Conservation (phyloP, 805 yeast genomes). For the Lipomyces yamanashiensis region DNA sequence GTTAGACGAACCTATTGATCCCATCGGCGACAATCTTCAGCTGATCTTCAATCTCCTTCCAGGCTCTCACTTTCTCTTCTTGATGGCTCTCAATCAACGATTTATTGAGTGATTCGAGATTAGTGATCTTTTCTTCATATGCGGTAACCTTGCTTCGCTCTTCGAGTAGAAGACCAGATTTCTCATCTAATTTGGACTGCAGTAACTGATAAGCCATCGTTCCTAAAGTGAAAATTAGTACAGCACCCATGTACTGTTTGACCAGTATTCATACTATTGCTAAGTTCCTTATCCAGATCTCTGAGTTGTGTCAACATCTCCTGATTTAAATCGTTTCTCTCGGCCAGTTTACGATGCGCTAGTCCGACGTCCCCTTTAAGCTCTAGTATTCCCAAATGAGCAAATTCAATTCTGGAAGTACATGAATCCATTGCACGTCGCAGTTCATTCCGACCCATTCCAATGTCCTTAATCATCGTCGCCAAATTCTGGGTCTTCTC, state of each 20-base stretch:
- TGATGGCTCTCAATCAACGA: neutral
- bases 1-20: neutral
- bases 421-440: slow-evolving; percentile 29
- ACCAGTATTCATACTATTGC: slow-evolving; percentile 4
- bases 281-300: slow-evolving; percentile 19
- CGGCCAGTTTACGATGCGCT: slow-evolving; percentile 2
- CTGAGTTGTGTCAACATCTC: slow-evolving; percentile 6
- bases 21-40: slow-evolving; percentile 1
- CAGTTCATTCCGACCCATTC: slow-evolving; percentile 11
- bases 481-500: slow-evolving; percentile 6
- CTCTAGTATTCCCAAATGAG: slow-evolving; percentile 19
- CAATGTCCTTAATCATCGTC: slow-evolving; percentile 7
- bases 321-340: neutral
- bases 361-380: slow-evolving; percentile 17
- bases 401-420: slow-evolving; percentile 14
- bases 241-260: neutral
- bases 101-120: neutral
- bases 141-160: slow-evolving; percentile 30
- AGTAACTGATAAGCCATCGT: slow-evolving; percentile 22
- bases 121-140: slow-evolving; percentile 24
- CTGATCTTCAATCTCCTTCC: slow-evolving; percentile 14
- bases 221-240: slow-evolving; percentile 6
- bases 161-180: slow-evolving; percentile 27
- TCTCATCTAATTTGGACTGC: slow-evolving; percentile 29
- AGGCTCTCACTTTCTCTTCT: neutral